Evolutionary conservation across 108 stramenopile genomes (phyloP).

Genomic region (Nitzschia putrida): DNA sequence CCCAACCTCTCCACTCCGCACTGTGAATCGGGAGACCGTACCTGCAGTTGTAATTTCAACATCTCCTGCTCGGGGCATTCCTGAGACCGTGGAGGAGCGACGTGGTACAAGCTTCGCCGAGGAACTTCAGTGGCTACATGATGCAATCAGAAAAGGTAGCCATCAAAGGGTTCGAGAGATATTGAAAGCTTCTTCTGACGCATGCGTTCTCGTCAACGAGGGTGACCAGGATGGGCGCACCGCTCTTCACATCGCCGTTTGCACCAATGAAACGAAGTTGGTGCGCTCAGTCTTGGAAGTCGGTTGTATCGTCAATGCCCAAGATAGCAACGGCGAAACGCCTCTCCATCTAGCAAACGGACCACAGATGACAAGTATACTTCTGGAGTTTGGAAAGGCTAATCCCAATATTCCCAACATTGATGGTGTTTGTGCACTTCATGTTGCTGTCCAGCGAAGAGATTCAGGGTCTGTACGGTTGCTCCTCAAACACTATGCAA

Average conservation of each 20-base stretch:
- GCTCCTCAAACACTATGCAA: slow-evolving; percentile 57
- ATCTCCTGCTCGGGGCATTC: not conserved
- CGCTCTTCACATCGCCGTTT: slow-evolving; percentile 76
- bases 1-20: not conserved
- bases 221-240: slow-evolving; percentile 52
- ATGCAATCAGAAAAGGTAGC: slow-evolving; percentile 16
- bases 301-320: slow-evolving; percentile 66
- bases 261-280: slow-evolving; percentile 43
- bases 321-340: slow-evolving; percentile 79
- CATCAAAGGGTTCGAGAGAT: slow-evolving; percentile 16
- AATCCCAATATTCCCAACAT: slow-evolving; percentile 89
- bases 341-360: slow-evolving; percentile 67
- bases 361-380: slow-evolving; percentile 46
- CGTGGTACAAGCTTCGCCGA: slow-evolving; percentile 2
- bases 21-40: not conserved
- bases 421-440: slow-evolving; percentile 78
- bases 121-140: slow-evolving; percentile 18
- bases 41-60: not conserved
- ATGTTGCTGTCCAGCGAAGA: slow-evolving; percentile 70
- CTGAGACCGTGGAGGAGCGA: not conserved
- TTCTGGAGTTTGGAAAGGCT: slow-evolving; percentile 57
- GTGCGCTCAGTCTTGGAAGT: slow-evolving; percentile 53
- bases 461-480: slow-evolving; percentile 65
- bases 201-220: slow-evolving; percentile 46
- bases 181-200: slow-evolving; percentile 9